Percentiles rank a stretch among this genome's conserved stretches.
Conservation (phyloP, 164 flowering plant genomes). For the Magnolia sinica region DNA sequence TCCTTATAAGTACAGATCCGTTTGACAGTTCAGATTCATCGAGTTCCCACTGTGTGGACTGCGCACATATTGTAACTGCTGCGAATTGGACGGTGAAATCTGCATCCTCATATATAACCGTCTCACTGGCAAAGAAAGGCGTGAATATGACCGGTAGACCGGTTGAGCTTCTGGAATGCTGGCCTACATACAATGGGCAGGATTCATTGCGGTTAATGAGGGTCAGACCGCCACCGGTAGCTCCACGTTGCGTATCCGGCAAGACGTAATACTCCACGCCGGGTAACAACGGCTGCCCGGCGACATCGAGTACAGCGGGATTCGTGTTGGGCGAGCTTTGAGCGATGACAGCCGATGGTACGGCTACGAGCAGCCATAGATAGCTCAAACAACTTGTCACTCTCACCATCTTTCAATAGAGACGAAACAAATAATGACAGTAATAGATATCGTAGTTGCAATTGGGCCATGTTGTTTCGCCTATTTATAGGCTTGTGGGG, state of each 20-base stretch:
- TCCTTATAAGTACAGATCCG: constrained; percentile 1
- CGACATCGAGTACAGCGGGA: constrained; percentile 19
- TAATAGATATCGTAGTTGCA: too few species aligned
- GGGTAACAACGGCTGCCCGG: constrained; percentile 18
- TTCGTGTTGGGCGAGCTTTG: not conserved
- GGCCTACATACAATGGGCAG: constrained; percentile 29
- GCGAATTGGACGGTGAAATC: constrained; percentile 17
- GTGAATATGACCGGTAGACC: constrained; percentile 23
- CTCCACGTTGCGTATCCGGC: not conserved
- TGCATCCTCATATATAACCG: constrained; percentile 11
- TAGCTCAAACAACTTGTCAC: not conserved
- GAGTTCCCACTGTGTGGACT: constrained; percentile 20
- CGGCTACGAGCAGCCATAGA: not conserved
- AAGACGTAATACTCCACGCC: constrained; percentile 23
- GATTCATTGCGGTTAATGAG: constrained; percentile 13
- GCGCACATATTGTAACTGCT: constrained; percentile 11
- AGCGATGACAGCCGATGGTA: not conserved
- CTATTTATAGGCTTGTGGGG: not conserved
- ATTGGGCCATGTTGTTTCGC: not conserved
- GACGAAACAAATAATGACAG: not conserved
- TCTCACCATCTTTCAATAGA: not conserved
- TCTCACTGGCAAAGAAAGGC: constrained; percentile 17
- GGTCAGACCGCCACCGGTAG: constrained; percentile 18
- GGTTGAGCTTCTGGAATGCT: not conserved
- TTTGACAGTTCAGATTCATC: constrained; percentile 1